phyloP scores from a whole-genome alignment of 495 filamentous ascomycete genomes.

The Hypoxylon fragiforme region DNA sequence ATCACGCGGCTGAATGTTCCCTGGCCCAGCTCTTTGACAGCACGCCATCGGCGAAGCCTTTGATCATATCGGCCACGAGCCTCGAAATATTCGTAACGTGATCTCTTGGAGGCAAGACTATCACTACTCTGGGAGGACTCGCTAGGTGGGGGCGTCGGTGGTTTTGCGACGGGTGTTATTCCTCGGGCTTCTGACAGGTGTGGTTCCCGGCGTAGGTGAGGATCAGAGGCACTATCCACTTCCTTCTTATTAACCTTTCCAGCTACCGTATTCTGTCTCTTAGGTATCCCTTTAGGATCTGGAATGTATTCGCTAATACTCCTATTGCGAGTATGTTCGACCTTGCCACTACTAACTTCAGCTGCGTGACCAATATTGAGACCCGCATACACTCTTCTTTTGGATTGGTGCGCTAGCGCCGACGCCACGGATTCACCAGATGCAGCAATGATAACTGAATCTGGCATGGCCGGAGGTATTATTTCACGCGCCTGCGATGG shows the following conservation, averaged over 20 bases:
- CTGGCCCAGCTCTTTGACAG: conserved; percentile 79
- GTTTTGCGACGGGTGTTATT: conserved; percentile 60
- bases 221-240: conserved; percentile 42
- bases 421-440: conserved; percentile 56
- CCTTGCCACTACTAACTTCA: conserved; percentile 38
- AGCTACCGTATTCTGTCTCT: conserved; percentile 71
- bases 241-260: conserved; percentile 53
- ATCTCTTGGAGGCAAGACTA: conserved; percentile 43
- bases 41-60: conserved; percentile 69
- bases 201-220: conserved; percentile 73
- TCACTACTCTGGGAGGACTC: conserved; percentile 56
- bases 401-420: conserved; percentile 51
- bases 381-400: conserved; percentile 56
- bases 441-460: conserved; percentile 49
- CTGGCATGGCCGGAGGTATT: conserved; percentile 43
- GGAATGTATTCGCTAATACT: conserved; percentile 89
- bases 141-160: conserved; percentile 74
- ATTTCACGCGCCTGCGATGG: conserved; percentile 41
- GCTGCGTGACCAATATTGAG: conserved; percentile 38
- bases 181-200: conserved; percentile 79
- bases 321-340: conserved; percentile 64
- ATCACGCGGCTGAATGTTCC: conserved; percentile 95
- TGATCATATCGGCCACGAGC: conserved; percentile 60
- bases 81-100: conserved; percentile 62
- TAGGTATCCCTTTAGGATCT: conserved; percentile 65